Evolutionary conservation across 306 rosid genomes (phyloP).

Genomic region (Hippophae tibetana): DNA sequence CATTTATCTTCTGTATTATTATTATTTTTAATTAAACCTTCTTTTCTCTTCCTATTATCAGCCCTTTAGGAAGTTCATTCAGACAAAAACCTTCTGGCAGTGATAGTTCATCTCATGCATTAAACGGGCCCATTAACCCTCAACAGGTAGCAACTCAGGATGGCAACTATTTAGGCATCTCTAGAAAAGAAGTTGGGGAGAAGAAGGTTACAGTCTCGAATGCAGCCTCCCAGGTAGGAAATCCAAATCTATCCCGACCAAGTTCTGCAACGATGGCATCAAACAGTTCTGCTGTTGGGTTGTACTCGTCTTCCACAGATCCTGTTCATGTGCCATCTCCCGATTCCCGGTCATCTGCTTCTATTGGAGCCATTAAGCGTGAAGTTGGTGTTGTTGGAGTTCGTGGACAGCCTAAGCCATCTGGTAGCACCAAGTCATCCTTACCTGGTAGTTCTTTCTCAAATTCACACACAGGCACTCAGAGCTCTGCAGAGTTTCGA

Average conservation of each 20-base stretch:
- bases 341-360: slow-evolving; percentile 76
- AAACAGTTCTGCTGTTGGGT: slow-evolving; percentile 67
- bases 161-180: slow-evolving; percentile 24
- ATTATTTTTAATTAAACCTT: not conserved
- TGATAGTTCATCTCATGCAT: slow-evolving; percentile 36
- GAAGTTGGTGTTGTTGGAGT: slow-evolving; percentile 92
- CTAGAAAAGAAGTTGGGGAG: slow-evolving; percentile 40
- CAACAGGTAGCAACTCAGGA: slow-evolving; percentile 32
- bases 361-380: slow-evolving; percentile 93
- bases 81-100: slow-evolving; percentile 48
- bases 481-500: slow-evolving; percentile 52
- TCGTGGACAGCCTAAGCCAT: slow-evolving; percentile 45
- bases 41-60: slow-evolving; percentile 23
- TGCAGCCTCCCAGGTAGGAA: slow-evolving; percentile 36
- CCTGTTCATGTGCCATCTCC: slow-evolving; percentile 99
- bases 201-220: slow-evolving; percentile 32
- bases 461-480: slow-evolving; percentile 46
- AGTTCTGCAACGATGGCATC: slow-evolving; percentile 39
- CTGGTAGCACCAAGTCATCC: slow-evolving; percentile 46
- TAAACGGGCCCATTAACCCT: slow-evolving; percentile 45
- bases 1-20: slow-evolving; percentile 1
- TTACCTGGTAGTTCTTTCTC: slow-evolving; percentile 45
- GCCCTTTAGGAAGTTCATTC: slow-evolving; percentile 37
- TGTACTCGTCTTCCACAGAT: slow-evolving; percentile 91
- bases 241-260: slow-evolving; percentile 41